phyloP scores from a whole-genome alignment of 1,139 yeast species.

The Hyphopichia fennica region DNA sequence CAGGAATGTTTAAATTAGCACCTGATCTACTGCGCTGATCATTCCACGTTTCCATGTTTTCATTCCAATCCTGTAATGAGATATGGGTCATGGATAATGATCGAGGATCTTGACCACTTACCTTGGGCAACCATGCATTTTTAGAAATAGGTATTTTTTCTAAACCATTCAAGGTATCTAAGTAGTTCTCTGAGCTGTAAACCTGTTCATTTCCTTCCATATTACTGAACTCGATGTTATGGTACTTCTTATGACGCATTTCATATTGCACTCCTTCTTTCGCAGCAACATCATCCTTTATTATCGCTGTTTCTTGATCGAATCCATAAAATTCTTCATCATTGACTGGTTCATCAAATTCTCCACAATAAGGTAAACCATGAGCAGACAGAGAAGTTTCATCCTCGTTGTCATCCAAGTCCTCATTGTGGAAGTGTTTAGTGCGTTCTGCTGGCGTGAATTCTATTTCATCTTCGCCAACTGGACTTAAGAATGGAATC shows the following conservation, averaged over 20 bases:
- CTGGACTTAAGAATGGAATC: slow-evolving; percentile 10
- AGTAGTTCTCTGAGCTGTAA: slow-evolving; percentile 16
- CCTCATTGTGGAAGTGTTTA: neutral
- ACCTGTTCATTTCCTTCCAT: no score
- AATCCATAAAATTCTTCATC: slow-evolving; percentile 22
- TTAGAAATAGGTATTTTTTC: slow-evolving; percentile 30
- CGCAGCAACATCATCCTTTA: neutral
- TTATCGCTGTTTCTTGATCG: slow-evolving; percentile 20
- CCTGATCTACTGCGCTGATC: slow-evolving; percentile 25
- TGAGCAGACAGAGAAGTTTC: neutral
- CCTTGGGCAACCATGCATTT: slow-evolving; percentile 5
- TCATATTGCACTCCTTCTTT: neutral
- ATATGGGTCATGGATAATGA: slow-evolving; percentile 17
- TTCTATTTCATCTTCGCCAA: slow-evolving; percentile 9
- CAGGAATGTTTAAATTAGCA: slow-evolving; percentile 13
- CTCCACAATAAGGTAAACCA: slow-evolving; percentile 21
- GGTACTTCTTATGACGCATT: neutral
- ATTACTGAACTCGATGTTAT: neutral
- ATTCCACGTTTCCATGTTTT: slow-evolving; percentile 22
- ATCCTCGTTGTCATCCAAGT: neutral
- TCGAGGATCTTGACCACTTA: slow-evolving; percentile 3
- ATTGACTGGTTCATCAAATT: slow-evolving; percentile 25
- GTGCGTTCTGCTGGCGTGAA: neutral
- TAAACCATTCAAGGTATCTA: slow-evolving; percentile 25
- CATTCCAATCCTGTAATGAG: slow-evolving; percentile 34